Evolutionary conservation across 1,139 yeast species (phyloP), one percentile per base, ranked within the genome.

Genomic region (Zygoascus meyerae): DNA sequence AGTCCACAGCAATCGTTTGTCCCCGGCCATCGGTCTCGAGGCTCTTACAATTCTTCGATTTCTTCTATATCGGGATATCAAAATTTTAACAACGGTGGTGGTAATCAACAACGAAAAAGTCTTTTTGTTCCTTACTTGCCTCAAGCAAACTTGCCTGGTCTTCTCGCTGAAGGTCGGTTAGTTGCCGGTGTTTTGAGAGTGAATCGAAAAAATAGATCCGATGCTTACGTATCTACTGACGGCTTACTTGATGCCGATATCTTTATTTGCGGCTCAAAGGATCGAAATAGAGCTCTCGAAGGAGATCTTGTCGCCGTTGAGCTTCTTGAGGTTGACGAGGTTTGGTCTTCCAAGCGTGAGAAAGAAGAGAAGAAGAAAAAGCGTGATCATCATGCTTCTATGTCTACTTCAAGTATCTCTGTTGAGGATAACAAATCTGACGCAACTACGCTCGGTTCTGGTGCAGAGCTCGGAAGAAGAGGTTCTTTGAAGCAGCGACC

Each of bases 201-300:
- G 45, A 92, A 92, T 68, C 89, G 89, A 64, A 92, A 92, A 68
- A 92, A 92, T 65, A 78, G 98, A 59, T 86, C 96, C 0, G 98
- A 92, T 67, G 98, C 98, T 1, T 92, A 94, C 67, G 97, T 92
- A 14, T 83, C 97, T 3, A 92, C 97, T 0, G 97, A 90, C 63
- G 97, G 97, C 2, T 75, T 90, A 39, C 74, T 92, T 54, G 98
- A 92, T 67, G 95, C 97, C 0, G 98, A 92, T 66, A 87, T 92
- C 52, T 92, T 89, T 63, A 92, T 92, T 55, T 94, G 97, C 71
- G 98, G 98, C 10, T 90, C 97, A n/a, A 92, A 92, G 65, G 98
- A 92, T 67, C 86, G 98, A 64, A 92, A 92, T 67, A 81, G 98
- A 63, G 97, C 98, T 9, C 72, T 92, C 46, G 98, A 92, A 68